phyloP scores from a whole-genome alignment of 2,329 filamentous ascomycete species.

The Ceratocystis albifundus region DNA sequence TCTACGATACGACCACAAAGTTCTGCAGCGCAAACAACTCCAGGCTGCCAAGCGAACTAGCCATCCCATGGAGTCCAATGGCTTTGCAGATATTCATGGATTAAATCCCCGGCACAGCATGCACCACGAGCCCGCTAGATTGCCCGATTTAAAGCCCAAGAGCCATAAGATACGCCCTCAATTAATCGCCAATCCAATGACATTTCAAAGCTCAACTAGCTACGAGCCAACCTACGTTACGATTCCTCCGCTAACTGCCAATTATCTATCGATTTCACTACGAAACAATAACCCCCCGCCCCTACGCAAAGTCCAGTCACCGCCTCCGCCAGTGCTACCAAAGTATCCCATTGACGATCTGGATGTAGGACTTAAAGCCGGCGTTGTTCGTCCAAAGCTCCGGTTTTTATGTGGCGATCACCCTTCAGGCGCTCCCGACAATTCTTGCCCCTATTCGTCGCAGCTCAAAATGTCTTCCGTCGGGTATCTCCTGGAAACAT shows the following conservation, averaged over 20 bases:
- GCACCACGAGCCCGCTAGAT: slow-evolving; percentile 41
- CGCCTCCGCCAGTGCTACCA: slow-evolving; percentile 60
- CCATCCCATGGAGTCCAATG: slow-evolving; percentile 36
- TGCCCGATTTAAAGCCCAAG: slow-evolving; percentile 65
- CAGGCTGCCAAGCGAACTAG: slow-evolving; percentile 53
- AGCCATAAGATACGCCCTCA: slow-evolving; percentile 29
- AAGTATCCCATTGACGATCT: slow-evolving; percentile 96
- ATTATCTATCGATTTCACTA: slow-evolving; percentile 22
- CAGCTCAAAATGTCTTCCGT: slow-evolving; percentile 68
- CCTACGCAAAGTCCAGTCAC: slow-evolving; percentile 26
- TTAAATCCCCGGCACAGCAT: slow-evolving; percentile 29
- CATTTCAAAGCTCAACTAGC: slow-evolving; percentile 14
- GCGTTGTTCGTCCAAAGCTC: slow-evolving; percentile 57
- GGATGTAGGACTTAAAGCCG: slow-evolving; percentile 60
- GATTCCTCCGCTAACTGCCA: slow-evolving; percentile 17
- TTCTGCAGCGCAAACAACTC: slow-evolving; percentile 62
- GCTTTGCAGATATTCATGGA: slow-evolving; percentile 25
- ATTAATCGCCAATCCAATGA: slow-evolving; percentile 20
- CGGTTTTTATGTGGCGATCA: slow-evolving; percentile 64
- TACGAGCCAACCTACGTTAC: slow-evolving; percentile 22
- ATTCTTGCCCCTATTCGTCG: slow-evolving; percentile 3
- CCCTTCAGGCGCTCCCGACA: slow-evolving; percentile 32
- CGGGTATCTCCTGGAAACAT: slow-evolving; percentile 76
- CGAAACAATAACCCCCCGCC: slow-evolving; percentile 34
- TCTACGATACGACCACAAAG: slow-evolving; percentile 67